Evolutionary conservation across 164 flowering plant species (phyloP).

Genomic region (Piper betle): DNA sequence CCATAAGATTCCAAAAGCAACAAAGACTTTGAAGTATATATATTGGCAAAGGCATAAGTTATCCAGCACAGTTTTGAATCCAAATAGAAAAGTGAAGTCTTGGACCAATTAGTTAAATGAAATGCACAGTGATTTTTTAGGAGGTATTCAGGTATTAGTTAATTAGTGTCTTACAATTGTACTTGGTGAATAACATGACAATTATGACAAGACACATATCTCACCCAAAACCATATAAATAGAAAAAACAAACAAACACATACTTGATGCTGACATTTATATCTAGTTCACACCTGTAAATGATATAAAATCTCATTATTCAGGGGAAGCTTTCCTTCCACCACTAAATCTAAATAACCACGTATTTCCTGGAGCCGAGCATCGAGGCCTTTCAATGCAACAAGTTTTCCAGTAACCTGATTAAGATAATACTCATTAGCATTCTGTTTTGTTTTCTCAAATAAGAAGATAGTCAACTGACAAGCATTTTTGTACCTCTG

Average conservation of each 20-base stretch:
- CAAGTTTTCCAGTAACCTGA: conserved; percentile 83
- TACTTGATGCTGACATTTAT: background rate
- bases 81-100: too few relatives aligned
- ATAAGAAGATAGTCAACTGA: background rate
- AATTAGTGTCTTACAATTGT: too few relatives aligned
- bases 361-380: conserved; percentile 79
- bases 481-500: conserved; percentile 45
- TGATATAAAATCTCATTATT: conserved; percentile 93
- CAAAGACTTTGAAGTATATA: background rate
- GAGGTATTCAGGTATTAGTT: too few relatives aligned
- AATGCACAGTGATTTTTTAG: too few relatives aligned
- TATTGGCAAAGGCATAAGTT: background rate
- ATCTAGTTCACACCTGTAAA: conserved; percentile 41
- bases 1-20: background rate
- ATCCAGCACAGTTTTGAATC: background rate
- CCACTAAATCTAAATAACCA: conserved; percentile 72
- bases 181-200: background rate
- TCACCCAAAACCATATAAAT: background rate
- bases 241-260: background rate
- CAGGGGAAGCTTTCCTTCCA: conserved; percentile 78
- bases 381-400: conserved; percentile 86
- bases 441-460: background rate
- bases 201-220: background rate
- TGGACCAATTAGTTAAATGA: too few relatives aligned
- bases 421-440: background rate